These are phyloP conservation scores for Fraxinus anomala DNA, from an alignment of 257 asterid species.

Conservation along the genomic window DNA sequence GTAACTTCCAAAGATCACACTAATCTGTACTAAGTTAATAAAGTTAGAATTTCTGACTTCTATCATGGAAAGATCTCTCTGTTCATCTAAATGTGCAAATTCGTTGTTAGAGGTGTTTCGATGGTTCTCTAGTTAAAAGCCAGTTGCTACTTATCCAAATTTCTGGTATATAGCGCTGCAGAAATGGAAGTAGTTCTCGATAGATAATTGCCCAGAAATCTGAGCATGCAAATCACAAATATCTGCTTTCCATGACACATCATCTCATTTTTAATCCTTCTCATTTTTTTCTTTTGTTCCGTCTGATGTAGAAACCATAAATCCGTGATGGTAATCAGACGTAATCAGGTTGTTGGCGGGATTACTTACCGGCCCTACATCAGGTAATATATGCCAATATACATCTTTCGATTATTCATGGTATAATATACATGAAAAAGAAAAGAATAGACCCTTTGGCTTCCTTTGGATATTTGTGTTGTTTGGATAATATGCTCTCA, in stretches of 20 bases:
- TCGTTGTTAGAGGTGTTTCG: background rate
- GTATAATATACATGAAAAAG: background rate
- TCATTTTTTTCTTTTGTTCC: constrained; percentile 29
- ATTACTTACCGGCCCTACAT: constrained; percentile 91
- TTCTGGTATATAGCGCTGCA: background rate
- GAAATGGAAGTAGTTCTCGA: background rate
- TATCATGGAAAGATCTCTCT: background rate
- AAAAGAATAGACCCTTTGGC: constrained; percentile 7
- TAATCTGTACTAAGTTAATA: background rate
- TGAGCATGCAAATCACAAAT: background rate
- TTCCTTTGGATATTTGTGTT: constrained; percentile 8
- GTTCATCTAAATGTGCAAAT: background rate
- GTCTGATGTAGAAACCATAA: constrained; percentile 75
- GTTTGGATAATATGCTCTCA: constrained; percentile 5
- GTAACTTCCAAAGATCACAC: background rate
- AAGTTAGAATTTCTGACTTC: background rate
- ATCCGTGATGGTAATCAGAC: constrained; percentile 90
- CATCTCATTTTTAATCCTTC: background rate
- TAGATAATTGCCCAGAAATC: background rate
- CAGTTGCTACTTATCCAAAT: background rate
- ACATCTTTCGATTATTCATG: constrained; percentile 16
- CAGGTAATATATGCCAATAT: constrained; percentile 51
- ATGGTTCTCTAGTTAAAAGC: background rate
- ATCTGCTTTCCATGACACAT: background rate
- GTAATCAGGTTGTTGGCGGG: constrained; percentile 90